Conservation (phyloP, 352 stramenopile genomes). For the Globisporangium okanoganense region DNA sequence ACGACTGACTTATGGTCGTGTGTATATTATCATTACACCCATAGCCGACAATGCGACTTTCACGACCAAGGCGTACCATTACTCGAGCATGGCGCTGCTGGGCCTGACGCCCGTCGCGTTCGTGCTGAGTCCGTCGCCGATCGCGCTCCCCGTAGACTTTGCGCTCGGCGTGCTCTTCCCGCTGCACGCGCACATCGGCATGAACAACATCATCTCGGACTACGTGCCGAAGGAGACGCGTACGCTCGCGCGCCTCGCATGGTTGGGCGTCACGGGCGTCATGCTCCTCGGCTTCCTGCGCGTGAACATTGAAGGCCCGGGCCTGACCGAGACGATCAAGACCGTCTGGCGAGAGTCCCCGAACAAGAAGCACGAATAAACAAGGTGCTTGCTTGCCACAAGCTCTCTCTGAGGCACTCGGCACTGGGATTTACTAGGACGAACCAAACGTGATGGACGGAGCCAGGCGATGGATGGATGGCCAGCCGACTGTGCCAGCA, state of each 20-base stretch:
- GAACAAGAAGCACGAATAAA: constrained; percentile 52
- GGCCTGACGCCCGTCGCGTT: constrained; percentile 64
- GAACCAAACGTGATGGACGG: background rate
- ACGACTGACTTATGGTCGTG: background rate
- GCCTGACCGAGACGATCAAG: constrained; percentile 86
- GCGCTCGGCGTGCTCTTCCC: constrained; percentile 82
- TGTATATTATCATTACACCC: too few species aligned
- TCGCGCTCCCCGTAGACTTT: constrained; percentile 73
- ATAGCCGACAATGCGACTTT: constrained; percentile 74
- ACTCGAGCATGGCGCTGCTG: constrained; percentile 53
- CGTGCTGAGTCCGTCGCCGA: constrained; percentile 67
- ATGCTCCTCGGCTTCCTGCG: constrained; percentile 82
- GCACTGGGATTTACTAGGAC: background rate
- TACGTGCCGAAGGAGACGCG: constrained; percentile 88
- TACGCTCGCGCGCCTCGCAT: constrained; percentile 55
- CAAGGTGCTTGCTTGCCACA: background rate
- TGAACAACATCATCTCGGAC: constrained; percentile 94
- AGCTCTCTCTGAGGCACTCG: background rate
- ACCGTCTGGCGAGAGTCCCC: constrained; percentile 79
- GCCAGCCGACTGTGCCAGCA: background rate
- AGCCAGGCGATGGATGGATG: background rate
- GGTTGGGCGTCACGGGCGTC: constrained; percentile 71
- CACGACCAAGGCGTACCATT: constrained; percentile 62
- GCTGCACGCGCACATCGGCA: constrained; percentile 90
- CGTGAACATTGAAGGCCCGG: constrained; percentile 79